Conservation (phyloP, 2,329 filamentous ascomycete genomes). For the Dactylellina sp. region DNA sequence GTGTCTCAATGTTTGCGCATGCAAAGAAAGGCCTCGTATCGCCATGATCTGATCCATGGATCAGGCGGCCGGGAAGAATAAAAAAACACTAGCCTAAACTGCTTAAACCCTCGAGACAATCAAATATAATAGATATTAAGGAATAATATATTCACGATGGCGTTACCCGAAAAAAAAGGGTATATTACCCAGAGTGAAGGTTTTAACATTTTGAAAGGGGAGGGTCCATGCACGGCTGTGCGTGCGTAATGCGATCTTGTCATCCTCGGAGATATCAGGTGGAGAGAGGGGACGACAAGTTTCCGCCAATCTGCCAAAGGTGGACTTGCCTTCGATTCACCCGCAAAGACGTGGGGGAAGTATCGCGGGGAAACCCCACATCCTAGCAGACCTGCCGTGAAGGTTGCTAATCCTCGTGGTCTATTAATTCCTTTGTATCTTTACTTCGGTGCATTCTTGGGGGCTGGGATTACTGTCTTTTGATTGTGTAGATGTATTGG, state of each 20-base stretch:
- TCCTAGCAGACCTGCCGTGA: too few species aligned
- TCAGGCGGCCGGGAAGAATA: conserved; percentile 27
- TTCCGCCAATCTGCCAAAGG: not conserved
- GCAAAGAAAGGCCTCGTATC: conserved; percentile 35
- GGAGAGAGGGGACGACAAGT: conserved; percentile 8
- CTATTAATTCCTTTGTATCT: too few species aligned
- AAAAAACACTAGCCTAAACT: conserved; percentile 34
- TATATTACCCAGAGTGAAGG: not conserved
- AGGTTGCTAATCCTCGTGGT: too few species aligned
- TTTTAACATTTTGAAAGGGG: not conserved
- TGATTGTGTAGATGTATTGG: too few species aligned
- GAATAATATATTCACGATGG: not conserved
- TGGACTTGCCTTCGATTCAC: not conserved
- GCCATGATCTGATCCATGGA: conserved; percentile 50
- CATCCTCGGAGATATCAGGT: conserved; percentile 35
- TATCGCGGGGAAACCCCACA: not conserved
- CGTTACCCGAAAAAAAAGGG: conserved; percentile 2
- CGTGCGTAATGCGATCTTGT: conserved; percentile 5
- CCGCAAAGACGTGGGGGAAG: not conserved
- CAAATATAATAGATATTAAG: conserved; percentile 1
- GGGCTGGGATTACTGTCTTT: too few species aligned
- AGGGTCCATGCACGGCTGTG: conserved; percentile 2
- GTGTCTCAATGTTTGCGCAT: conserved; percentile 1
- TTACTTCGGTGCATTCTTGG: too few species aligned
- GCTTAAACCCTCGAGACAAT: conserved; percentile 1